These are phyloP conservation scores for Ambispora gerdemannii DNA, from an alignment of 192 early-diverging fungal species.

Conservation along the genomic window DNA sequence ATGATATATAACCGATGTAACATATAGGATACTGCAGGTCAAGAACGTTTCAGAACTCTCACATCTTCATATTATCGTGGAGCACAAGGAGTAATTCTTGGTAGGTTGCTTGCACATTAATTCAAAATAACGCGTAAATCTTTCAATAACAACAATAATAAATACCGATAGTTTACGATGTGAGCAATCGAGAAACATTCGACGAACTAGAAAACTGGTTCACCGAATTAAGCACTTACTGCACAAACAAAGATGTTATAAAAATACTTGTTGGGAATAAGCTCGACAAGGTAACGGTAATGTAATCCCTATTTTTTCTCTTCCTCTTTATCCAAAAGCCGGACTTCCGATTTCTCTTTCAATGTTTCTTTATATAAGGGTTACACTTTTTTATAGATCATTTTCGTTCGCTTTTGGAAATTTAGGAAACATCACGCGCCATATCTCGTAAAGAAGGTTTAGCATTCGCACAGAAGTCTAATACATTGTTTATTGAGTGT, in stretches of 20 bases:
- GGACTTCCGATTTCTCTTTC: not conserved
- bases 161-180: slow-evolving; percentile 83
- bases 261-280: slow-evolving; percentile 99
- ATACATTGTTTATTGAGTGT: slow-evolving; percentile 94
- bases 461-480: slow-evolving; percentile 83
- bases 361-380: not conserved
- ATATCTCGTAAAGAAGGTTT: slow-evolving; percentile 87
- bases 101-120: slow-evolving; percentile 38
- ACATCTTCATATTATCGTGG: slow-evolving; percentile 98
- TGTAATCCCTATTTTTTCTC: slow-evolving; percentile 34
- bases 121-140: not conserved
- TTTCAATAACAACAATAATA: not conserved
- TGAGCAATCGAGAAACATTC: slow-evolving; percentile 90
- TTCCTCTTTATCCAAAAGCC: not conserved
- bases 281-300: slow-evolving; percentile 78
- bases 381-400: not conserved
- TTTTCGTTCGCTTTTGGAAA: too few species aligned
- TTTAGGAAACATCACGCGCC: slow-evolving; percentile 60
- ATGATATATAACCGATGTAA: not conserved
- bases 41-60: slow-evolving; percentile 96
- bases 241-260: slow-evolving; percentile 80
- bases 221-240: slow-evolving; percentile 91
- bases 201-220: slow-evolving; percentile 94
- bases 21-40: slow-evolving; percentile 93
- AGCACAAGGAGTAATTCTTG: slow-evolving; percentile 95